Conservation (phyloP, 441 rosid genomes). For the Cnidoscolus chayamansa region DNA sequence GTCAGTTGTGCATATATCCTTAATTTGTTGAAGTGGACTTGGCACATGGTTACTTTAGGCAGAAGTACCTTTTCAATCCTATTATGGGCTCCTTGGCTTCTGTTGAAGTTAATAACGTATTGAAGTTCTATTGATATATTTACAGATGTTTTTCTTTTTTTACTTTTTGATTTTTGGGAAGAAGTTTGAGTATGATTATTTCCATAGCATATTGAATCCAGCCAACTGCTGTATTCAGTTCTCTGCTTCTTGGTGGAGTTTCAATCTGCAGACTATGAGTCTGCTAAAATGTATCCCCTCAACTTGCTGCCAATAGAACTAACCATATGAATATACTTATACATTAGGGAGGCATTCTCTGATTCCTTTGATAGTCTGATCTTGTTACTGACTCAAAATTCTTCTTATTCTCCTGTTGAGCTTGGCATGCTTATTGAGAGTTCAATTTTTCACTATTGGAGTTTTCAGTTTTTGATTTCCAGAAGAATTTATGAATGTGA, state of each 20-base stretch:
- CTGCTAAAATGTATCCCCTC: neutral
- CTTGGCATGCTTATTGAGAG: constrained; percentile 3
- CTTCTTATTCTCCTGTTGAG: constrained; percentile 6
- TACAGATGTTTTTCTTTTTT: neutral
- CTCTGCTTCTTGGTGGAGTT: constrained; percentile 52
- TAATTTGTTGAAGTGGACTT: neutral
- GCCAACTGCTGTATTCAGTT: constrained; percentile 71
- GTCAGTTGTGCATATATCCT: neutral
- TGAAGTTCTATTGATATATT: neutral
- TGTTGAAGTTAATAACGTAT: neutral
- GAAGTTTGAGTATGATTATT: constrained; percentile 2
- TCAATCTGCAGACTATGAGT: constrained; percentile 68
- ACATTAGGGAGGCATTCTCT: neutral
- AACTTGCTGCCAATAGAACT: neutral
- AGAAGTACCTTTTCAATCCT: neutral
- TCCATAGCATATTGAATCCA: constrained; percentile 55
- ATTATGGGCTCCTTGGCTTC: neutral
- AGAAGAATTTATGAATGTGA: constrained; percentile 9
- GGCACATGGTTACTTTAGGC: neutral
- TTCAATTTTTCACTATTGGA: neutral
- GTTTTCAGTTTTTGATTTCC: constrained; percentile 12
- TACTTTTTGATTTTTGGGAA: constrained; percentile 11
- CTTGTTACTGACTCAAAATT: neutral
- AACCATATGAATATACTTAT: neutral
- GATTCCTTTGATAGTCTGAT: neutral